These are phyloP conservation scores for Vaccinium macrocarpon DNA, from an alignment of 148 eudicot species.

Conservation along the genomic window DNA sequence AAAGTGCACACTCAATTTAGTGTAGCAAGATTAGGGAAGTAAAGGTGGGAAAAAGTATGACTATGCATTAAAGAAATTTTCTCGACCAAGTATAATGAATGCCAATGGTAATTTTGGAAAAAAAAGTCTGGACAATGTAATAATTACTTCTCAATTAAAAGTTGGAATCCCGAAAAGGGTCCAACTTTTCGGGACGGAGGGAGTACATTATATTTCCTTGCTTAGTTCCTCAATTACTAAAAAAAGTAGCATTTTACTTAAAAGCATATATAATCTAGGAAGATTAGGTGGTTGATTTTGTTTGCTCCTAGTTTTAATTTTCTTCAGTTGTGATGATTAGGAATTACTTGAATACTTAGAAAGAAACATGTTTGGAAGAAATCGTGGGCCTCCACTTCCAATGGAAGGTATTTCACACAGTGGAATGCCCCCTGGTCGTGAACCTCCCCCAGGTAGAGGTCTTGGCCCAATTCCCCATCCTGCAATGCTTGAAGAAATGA, in stretches of 20 bases:
- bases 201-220: neutral
- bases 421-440: conserved; percentile 52
- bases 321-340: neutral
- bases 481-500: conserved; percentile 65
- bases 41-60: no score
- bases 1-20: no score
- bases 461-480: conserved; percentile 61
- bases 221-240: neutral
- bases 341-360: neutral
- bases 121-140: no score
- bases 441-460: conserved; percentile 49
- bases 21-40: no score
- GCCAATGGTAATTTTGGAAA: no score
- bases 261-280: neutral
- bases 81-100: no score
- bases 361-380: conserved; percentile 62
- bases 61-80: no score
- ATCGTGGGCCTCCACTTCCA: conserved; percentile 64
- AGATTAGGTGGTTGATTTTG: neutral
- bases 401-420: conserved; percentile 54
- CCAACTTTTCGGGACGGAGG: no score
- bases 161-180: no score
- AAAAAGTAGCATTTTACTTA: neutral
- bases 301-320: neutral
- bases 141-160: no score